Conservation (phyloP, 2,329 filamentous ascomycete species). For the Scorias spongiosa region DNA sequence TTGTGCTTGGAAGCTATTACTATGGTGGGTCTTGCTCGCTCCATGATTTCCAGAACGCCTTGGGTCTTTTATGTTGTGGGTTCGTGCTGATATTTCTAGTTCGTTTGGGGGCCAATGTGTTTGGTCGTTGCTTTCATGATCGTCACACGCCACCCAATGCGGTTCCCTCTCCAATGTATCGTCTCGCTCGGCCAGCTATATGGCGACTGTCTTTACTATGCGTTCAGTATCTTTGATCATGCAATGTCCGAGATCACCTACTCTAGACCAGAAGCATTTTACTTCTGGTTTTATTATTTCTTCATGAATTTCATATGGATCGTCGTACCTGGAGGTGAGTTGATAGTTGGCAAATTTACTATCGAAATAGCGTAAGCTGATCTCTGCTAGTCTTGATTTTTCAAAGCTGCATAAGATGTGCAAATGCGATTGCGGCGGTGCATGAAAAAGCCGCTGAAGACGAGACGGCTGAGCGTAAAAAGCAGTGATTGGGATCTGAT, state of each 20-base stretch:
- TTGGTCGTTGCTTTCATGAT: slow-evolving; percentile 42
- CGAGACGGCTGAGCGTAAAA: no score
- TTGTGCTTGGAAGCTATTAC: slow-evolving; percentile 79
- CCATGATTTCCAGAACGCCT: not conserved
- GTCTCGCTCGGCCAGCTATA: slow-evolving; percentile 50
- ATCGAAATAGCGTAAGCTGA: slow-evolving; percentile 2
- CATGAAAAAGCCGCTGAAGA: slow-evolving; percentile 2
- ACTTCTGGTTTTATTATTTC: slow-evolving; percentile 53
- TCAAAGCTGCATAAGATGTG: slow-evolving; percentile 10
- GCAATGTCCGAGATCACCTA: slow-evolving; percentile 39
- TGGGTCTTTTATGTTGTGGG: not conserved
- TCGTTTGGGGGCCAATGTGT: slow-evolving; percentile 47
- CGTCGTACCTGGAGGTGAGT: slow-evolving; percentile 42
- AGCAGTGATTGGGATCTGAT: no score
- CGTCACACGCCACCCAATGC: slow-evolving; percentile 37
- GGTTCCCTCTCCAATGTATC: slow-evolving; percentile 44
- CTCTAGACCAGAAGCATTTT: slow-evolving; percentile 46
- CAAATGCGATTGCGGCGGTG: slow-evolving; percentile 10
- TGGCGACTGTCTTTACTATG: slow-evolving; percentile 49
- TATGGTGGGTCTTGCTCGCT: slow-evolving; percentile 38
- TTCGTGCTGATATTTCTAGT: slow-evolving; percentile 18
- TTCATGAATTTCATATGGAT: slow-evolving; percentile 55
- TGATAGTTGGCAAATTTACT: not conserved
- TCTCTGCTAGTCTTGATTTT: slow-evolving; percentile 13
- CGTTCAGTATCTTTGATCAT: slow-evolving; percentile 46